phyloP scores from a whole-genome alignment of 2,329 filamentous ascomycete genomes.

The Fusarium sp. region DNA sequence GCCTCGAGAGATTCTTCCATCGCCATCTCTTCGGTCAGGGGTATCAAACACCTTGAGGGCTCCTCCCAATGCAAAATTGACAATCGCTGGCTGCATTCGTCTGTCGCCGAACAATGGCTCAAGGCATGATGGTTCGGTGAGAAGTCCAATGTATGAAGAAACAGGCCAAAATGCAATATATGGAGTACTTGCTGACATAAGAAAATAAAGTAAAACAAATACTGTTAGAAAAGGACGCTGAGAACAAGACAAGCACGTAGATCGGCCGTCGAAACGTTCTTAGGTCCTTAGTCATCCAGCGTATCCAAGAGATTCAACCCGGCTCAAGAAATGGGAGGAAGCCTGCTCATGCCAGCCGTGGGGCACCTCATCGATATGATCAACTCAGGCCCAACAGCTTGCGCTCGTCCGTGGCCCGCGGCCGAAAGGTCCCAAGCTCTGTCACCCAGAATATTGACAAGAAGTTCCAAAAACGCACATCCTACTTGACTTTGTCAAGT shows the following conservation, averaged over 20 bases:
- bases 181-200: conserved; percentile 40
- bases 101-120: conserved; percentile 27
- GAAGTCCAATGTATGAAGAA: conserved; percentile 18
- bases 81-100: conserved; percentile 33
- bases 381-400: conserved; percentile 27
- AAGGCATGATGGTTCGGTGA: conserved; percentile 16
- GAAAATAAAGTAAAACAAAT: conserved; percentile 29
- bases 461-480: conserved; percentile 50
- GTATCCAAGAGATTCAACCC: conserved; percentile 38
- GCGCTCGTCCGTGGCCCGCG: conserved; percentile 36
- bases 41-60: conserved; percentile 28
- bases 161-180: conserved; percentile 36
- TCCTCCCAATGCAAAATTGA: conserved; percentile 36
- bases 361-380: conserved; percentile 13
- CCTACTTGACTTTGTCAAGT: conserved; percentile 23
- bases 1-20: conserved; percentile 30
- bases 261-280: conserved; percentile 31
- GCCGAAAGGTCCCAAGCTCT: conserved; percentile 38
- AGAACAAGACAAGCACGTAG: conserved; percentile 35
- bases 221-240: conserved; percentile 28
- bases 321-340: conserved; percentile 38
- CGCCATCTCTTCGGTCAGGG: conserved; percentile 31
- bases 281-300: conserved; percentile 32
- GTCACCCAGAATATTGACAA: conserved; percentile 51
- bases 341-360: conserved; percentile 20